Evolutionary conservation across 1,139 yeast species (phyloP), one percentile per base, ranked within the genome.

Genomic region (Yamadazyma trypodendri): DNA sequence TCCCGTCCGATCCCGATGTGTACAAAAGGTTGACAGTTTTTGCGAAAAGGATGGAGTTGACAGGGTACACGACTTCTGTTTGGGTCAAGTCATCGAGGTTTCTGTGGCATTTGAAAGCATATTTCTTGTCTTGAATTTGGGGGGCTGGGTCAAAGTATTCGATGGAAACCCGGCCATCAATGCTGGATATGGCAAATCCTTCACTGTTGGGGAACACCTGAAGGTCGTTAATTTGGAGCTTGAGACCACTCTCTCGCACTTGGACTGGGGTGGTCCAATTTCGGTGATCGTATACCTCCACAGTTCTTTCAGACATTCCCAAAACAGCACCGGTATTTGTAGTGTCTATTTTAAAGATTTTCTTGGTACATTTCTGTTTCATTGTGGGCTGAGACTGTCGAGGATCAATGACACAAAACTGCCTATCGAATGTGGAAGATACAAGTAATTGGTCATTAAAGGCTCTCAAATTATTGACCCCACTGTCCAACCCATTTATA

Each of bases 71-170:
- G 35, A 79, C 61, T 46, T 82, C 90, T 4, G 69, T 68, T 22
- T 75, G 77, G 20, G 68, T 62, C 24, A 47, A 43, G 37, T 62
- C 60, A 42, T 73, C 73, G 21, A 55, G 49, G 20, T 49, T 45
- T 25, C 96, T 64, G 57, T 90, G 97, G 48, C 96, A 85, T 52
- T 88, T 81, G 68, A 89, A 90, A 0, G 96, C 95, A 57, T 82
- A 90, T 38, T 69, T 61, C 5, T 59, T 55, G 11, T 49, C 48
- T 44, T 79, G 82, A 0, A 59, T 58, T 15, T 65, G 66, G 1
- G 75, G 72, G 0, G 72, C 56, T 2, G 75, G 68, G 39, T 82
- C 78, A 42, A 81, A 78, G 53, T 75, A 83, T 48, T 88, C 96
- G 28, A 90, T 76, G 0, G 95, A 84, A 0, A 87, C 92, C 32